These are phyloP conservation scores for Cyclotella atomus DNA, from an alignment of 108 stramenopile species.

Conservation along the genomic window DNA sequence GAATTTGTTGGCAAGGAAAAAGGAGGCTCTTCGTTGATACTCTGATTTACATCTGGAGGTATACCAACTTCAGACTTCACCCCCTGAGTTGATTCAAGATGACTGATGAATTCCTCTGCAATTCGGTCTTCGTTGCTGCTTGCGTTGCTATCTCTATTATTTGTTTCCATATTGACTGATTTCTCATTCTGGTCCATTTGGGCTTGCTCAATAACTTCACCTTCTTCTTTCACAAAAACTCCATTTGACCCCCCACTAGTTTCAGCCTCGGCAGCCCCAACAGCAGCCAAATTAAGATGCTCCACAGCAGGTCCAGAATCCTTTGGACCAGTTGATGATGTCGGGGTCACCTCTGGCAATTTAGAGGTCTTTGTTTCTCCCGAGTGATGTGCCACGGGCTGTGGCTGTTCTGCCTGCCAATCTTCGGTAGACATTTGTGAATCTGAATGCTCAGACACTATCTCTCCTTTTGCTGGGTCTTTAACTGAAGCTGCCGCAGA, in stretches of 20 bases:
- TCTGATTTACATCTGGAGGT: no score
- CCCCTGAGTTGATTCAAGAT: constrained; percentile 1
- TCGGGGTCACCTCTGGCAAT: constrained; percentile 5
- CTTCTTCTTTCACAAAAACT: background rate
- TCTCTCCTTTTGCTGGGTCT: no score
- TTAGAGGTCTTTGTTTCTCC: background rate
- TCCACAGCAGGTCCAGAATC: constrained; percentile 9
- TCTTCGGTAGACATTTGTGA: no score
- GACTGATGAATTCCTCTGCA: background rate
- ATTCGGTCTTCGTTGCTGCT: constrained; percentile 14
- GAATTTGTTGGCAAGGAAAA: background rate
- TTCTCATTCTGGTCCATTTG: background rate
- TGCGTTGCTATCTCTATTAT: background rate
- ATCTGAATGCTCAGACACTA: no score
- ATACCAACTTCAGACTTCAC: background rate
- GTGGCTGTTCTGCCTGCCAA: no score
- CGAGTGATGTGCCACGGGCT: background rate
- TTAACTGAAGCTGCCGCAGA: no score
- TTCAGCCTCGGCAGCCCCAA: background rate
- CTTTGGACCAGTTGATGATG: constrained; percentile 1
- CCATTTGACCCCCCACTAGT: background rate
- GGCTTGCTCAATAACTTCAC: background rate
- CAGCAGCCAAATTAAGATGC: constrained; percentile 1
- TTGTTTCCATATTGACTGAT: background rate
- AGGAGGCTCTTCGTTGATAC: background rate